Evolutionary conservation across 2,329 filamentous ascomycete genomes (phyloP), one percentile per base, ranked within the genome.

Genomic region (Alternaria hordeiaustralica): DNA sequence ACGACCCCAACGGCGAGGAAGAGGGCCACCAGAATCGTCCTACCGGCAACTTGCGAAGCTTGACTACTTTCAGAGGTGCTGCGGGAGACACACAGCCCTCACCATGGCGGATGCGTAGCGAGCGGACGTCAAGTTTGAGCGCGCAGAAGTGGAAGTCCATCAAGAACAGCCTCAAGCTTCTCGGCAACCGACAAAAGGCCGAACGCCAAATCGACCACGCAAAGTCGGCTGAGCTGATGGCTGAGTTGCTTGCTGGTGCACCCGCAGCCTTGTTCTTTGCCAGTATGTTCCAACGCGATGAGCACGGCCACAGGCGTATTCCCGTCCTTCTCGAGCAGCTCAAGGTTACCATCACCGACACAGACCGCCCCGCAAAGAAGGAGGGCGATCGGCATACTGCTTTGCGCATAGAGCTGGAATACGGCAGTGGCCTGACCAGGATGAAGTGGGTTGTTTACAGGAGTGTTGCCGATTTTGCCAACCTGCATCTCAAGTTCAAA

Each of bases 391-490:
- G 94, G 28, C 96, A 98, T 79, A 89, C 92, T 74, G 87, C 96
- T 9, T 97, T 98, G 79, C 91, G 90, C 47, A 94, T 99, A 60
- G 93, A 97, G 71, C 85, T 99, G 15, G 96, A 99, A 78, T 99
- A 99, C 78, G 96, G 96, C 13, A 98, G 92, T 76, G 96, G 96
- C 0, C 88, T 96, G 60, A 97, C 95, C 58, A 88, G 96, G 61
- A 98, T 99, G 96, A 93, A 92, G 76, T 99, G 96, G 96, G 90
- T 92, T 18, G 92, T 99, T 62, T 90, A 93, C 73, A 88, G 96
- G 58, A 94, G 93, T 10, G 87, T 98, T 43, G 87, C 89, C 71
- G 96, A 99, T 77, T 97, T 99, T 71, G 89, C 93, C 71, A 97
- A 97, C 72, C 84, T 99, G 36, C 96, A 99, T 80, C 85, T 94